phyloP scores from a whole-genome alignment of 1,284 basidiomycete species.

The Ustilago tritici region DNA sequence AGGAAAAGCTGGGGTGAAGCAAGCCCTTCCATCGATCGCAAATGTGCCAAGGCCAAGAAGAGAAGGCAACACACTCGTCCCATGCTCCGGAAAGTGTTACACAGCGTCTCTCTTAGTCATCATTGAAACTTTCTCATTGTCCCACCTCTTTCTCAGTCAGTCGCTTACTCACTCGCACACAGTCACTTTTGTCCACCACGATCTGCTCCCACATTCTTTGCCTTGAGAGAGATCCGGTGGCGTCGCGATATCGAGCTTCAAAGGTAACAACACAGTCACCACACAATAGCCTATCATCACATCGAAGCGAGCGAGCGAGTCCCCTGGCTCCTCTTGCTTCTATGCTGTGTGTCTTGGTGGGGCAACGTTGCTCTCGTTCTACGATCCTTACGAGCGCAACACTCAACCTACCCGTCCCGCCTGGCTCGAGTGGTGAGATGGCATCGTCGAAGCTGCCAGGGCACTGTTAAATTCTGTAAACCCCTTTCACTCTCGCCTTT shows the following conservation, averaged over 20 bases:
- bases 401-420: too few species aligned
- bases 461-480: background rate
- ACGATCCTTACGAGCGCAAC: too few species aligned
- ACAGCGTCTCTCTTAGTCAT: constrained; percentile 13
- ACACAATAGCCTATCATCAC: background rate
- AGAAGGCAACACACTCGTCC: too few species aligned
- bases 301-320: background rate
- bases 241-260: background rate
- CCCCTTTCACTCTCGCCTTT: background rate
- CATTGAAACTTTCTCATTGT: constrained; percentile 15
- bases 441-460: too few species aligned
- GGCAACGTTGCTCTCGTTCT: too few species aligned
- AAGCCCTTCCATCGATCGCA: background rate
- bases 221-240: background rate
- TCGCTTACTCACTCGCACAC: too few species aligned
- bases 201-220: background rate
- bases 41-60: background rate
- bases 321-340: too few species aligned
- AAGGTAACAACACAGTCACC: background rate
- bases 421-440: too few species aligned
- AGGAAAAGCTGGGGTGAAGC: constrained; percentile 10
- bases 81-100: background rate
- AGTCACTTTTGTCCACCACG: background rate
- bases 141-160: constrained; percentile 2
- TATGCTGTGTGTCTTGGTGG: background rate